Evolutionary conservation across 2,329 filamentous ascomycete species (phyloP).

Genomic region (Allantophomopsis lycopodina): DNA sequence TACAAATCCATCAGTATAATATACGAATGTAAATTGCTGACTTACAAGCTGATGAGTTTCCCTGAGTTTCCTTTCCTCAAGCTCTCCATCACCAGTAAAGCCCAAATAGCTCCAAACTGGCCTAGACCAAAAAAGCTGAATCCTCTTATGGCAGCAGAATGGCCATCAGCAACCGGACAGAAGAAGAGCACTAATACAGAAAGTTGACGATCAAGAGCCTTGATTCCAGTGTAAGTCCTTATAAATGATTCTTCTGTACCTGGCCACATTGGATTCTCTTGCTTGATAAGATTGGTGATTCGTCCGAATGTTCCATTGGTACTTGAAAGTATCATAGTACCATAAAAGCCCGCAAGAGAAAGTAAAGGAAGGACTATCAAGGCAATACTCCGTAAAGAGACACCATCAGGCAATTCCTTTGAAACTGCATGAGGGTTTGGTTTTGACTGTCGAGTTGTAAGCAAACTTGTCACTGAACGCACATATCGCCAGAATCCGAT

Average conservation of each 20-base stretch:
- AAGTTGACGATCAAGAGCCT: slow-evolving; percentile 10
- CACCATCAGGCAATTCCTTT: too few relatives aligned
- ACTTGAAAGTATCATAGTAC: neutral
- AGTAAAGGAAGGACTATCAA: neutral
- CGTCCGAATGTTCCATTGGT: neutral
- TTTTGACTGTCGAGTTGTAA: too few relatives aligned
- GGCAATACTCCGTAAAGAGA: neutral
- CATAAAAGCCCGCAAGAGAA: neutral
- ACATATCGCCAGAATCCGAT: too few relatives aligned
- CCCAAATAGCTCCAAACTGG: slow-evolving; percentile 15
- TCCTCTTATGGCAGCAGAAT: slow-evolving; percentile 6
- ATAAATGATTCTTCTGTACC: slow-evolving; percentile 6
- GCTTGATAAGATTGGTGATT: neutral
- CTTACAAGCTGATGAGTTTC: slow-evolving; percentile 26
- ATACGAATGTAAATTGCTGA: slow-evolving; percentile 1
- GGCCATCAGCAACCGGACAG: slow-evolving; percentile 8
- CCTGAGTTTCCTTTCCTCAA: slow-evolving; percentile 27
- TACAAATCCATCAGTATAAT: slow-evolving; percentile 5
- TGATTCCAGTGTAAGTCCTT: slow-evolving; percentile 10
- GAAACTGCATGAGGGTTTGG: too few relatives aligned
- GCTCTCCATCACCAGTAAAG: slow-evolving; percentile 25
- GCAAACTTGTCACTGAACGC: too few relatives aligned
- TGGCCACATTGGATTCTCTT: slow-evolving; percentile 6
- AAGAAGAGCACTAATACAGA: slow-evolving; percentile 12
- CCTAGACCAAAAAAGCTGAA: slow-evolving; percentile 11